Percentiles rank a stretch among this genome's conserved stretches.
Conservation (phyloP, 2,329 filamentous ascomycete species). For the Fusarium multiceps region DNA sequence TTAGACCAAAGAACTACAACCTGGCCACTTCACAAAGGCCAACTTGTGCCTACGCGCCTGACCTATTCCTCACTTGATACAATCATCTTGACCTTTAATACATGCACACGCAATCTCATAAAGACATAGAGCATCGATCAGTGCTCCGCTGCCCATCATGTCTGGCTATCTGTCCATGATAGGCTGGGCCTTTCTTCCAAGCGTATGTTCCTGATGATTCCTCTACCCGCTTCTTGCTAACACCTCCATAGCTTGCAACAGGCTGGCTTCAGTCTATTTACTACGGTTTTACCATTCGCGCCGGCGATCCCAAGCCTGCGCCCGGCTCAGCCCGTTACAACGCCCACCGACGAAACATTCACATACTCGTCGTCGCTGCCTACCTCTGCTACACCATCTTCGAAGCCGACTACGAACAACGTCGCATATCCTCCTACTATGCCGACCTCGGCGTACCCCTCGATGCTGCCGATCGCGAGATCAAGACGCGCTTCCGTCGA, state of each 20-base stretch:
- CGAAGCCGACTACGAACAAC: slow-evolving; percentile 87
- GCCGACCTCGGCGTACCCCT: slow-evolving; percentile 77
- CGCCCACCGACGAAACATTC: slow-evolving; percentile 82
- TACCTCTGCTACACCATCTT: slow-evolving; percentile 95
- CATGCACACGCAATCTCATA: not conserved
- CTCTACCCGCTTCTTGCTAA: slow-evolving; percentile 28
- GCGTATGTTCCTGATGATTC: slow-evolving; percentile 52
- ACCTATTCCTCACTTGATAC: not conserved
- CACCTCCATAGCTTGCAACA: slow-evolving; percentile 73
- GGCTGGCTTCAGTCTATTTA: slow-evolving; percentile 82
- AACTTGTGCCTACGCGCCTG: slow-evolving; percentile 2
- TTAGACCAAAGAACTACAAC: slow-evolving; percentile 26
- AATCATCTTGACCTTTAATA: not conserved
- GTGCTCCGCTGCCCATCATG: slow-evolving; percentile 54
- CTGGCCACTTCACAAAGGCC: slow-evolving; percentile 35
- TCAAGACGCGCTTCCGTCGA: slow-evolving; percentile 87
- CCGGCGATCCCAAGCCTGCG: slow-evolving; percentile 82
- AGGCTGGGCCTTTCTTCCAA: slow-evolving; percentile 68
- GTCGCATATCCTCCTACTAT: slow-evolving; percentile 80
- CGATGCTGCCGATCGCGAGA: slow-evolving; percentile 75
- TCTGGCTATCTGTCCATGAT: slow-evolving; percentile 64
- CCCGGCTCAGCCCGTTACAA: slow-evolving; percentile 75
- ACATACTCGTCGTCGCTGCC: slow-evolving; percentile 81
- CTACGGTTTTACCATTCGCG: slow-evolving; percentile 89
- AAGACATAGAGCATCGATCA: slow-evolving; percentile 13